A percentile compares a stretch with the other conserved stretches of the same genome.
Evolutionary conservation across 306 rosid genomes (phyloP).

Genomic region (Gastrolobium villosum): DNA sequence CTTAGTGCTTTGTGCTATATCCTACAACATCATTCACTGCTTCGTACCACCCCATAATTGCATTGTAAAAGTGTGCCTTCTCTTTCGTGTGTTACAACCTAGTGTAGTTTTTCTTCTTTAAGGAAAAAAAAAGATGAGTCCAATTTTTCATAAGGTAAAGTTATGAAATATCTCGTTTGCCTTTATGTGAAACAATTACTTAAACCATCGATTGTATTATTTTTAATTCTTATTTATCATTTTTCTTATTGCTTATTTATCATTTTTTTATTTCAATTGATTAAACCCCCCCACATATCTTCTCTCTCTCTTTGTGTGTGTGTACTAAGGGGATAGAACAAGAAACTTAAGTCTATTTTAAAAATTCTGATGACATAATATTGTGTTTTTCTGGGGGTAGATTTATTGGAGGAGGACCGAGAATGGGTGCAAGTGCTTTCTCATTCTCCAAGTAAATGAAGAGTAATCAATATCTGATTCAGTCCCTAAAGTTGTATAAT

Average conservation of each 20-base stretch:
- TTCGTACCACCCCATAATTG: conserved; percentile 39
- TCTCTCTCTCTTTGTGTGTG: too few species aligned
- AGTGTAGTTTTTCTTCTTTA: conserved; percentile 31
- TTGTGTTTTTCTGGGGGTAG: background rate
- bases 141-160: conserved; percentile 38
- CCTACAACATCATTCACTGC: conserved; percentile 40
- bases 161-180: conserved; percentile 17
- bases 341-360: background rate
- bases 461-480: background rate
- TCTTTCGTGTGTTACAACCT: conserved; percentile 24
- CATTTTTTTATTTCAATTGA: too few species aligned
- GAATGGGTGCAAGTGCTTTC: background rate
- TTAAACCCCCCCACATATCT: too few species aligned
- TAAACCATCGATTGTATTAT: background rate
- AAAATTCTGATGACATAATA: background rate
- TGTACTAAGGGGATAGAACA: background rate
- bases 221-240: too few species aligned
- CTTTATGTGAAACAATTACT: conserved; percentile 15
- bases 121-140: background rate
- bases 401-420: background rate
- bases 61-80: conserved; percentile 42
- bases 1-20: conserved; percentile 39
- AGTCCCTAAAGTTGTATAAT: conserved; percentile 2
- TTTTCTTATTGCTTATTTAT: too few species aligned
- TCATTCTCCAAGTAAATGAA: background rate